Percentiles rank a stretch among this genome's conserved stretches.
Evolutionary conservation across 1,139 yeast species (phyloP).

Genomic region (Pichia sp.): DNA sequence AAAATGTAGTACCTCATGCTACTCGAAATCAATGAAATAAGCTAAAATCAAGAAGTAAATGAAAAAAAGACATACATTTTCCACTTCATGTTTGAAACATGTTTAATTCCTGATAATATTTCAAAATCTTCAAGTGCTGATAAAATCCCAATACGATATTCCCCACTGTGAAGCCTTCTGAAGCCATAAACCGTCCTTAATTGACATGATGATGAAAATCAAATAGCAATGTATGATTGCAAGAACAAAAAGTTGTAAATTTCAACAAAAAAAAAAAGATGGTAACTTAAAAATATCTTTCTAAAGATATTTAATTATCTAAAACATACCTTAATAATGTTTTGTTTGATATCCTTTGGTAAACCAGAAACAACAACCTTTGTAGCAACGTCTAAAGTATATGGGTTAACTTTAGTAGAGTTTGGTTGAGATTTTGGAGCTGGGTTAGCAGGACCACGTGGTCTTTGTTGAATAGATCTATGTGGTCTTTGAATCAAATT

Average conservation of each 20-base stretch:
- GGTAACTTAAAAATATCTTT: background rate
- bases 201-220: too few relatives aligned
- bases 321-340: constrained; percentile 73
- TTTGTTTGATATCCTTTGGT: constrained; percentile 73
- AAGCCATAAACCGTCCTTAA: too few relatives aligned
- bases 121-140: too few relatives aligned
- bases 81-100: too few relatives aligned
- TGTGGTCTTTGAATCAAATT: background rate
- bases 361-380: constrained; percentile 71
- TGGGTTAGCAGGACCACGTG: constrained; percentile 8
- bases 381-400: constrained; percentile 47
- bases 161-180: too few relatives aligned
- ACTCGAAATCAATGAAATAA: too few relatives aligned
- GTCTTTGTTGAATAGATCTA: background rate
- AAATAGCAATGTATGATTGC: too few relatives aligned
- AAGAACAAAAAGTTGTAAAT: background rate
- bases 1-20: too few relatives aligned
- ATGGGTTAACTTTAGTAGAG: constrained; percentile 1
- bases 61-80: too few relatives aligned
- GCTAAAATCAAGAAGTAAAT: too few relatives aligned
- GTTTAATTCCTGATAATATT: too few relatives aligned
- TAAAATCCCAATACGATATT: too few relatives aligned
- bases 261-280: constrained; percentile 1
- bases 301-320: background rate
- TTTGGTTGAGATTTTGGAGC: background rate